These are phyloP conservation scores for Pyrenochaeta sp. DNA, from an alignment of 2,329 filamentous ascomycete genomes.

Conservation along the genomic window DNA sequence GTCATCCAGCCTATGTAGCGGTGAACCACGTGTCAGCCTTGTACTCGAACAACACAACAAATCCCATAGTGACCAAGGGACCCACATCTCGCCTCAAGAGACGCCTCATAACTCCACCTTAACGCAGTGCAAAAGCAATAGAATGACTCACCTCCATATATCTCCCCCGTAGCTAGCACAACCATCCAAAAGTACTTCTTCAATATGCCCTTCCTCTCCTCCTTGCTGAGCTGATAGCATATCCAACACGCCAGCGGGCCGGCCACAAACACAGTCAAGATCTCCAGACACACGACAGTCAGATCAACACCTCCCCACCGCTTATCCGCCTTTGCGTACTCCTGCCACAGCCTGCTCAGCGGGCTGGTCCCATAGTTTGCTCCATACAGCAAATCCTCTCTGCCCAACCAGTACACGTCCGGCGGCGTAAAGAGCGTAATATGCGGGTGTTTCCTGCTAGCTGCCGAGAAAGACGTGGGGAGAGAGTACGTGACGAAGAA, in stretches of 20 bases:
- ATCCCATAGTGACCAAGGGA: conserved; percentile 27
- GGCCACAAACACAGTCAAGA: conserved; percentile 68
- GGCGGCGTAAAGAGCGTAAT: conserved; percentile 55
- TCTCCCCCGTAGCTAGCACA: conserved; percentile 68
- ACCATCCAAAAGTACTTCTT: conserved; percentile 63
- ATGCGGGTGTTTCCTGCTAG: conserved; percentile 34
- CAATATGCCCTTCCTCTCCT: conserved; percentile 48
- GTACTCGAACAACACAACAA: conserved; percentile 30
- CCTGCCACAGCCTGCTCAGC: conserved; percentile 67
- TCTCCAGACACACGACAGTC: conserved; percentile 66
- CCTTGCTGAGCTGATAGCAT: conserved; percentile 60
- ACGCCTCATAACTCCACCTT: conserved; percentile 3
- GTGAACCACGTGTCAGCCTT: conserved; percentile 51
- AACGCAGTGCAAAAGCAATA: conserved; percentile 1
- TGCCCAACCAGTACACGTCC: conserved; percentile 62
- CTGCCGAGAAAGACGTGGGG: conserved; percentile 48
- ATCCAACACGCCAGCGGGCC: conserved; percentile 67
- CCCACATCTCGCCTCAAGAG: conserved; percentile 30
- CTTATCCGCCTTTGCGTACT: conserved; percentile 71
- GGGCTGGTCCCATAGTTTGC: conserved; percentile 64
- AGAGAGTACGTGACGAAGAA: conserved; percentile 74
- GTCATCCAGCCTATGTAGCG: conserved; percentile 65
- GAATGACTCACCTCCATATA: conserved; percentile 63
- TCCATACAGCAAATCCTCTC: conserved; percentile 65
- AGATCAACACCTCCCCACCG: conserved; percentile 68